phyloP scores from a whole-genome alignment of 1,284 basidiomycete genomes.

The Naganishia albida region DNA sequence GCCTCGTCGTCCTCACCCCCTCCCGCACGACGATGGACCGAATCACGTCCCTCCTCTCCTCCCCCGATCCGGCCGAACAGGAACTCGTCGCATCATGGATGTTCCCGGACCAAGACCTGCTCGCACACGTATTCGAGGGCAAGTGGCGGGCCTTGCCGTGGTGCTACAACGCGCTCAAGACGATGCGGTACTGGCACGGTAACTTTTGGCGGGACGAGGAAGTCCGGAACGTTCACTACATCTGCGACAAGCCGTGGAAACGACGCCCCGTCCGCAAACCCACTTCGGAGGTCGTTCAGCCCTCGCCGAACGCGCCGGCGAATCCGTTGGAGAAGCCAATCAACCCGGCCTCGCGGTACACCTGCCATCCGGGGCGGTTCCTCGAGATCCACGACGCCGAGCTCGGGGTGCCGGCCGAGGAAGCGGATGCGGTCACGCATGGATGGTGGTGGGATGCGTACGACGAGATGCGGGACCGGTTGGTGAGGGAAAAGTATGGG shows the following conservation, averaged over 20 bases:
- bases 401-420: slow-evolving; percentile 30
- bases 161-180: slow-evolving; percentile 58
- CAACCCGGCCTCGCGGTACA: slow-evolving; percentile 37
- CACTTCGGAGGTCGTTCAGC: background rate
- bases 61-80: slow-evolving; percentile 40
- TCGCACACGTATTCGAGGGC: slow-evolving; percentile 75
- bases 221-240: slow-evolving; percentile 53
- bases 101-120: slow-evolving; percentile 91
- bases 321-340: slow-evolving; percentile 42
- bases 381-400: slow-evolving; percentile 31
- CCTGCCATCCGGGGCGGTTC: slow-evolving; percentile 33
- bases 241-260: slow-evolving; percentile 54
- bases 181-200: slow-evolving; percentile 51
- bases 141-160: slow-evolving; percentile 56
- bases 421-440: slow-evolving; percentile 41
- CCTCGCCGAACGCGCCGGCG: background rate
- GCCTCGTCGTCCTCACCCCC: slow-evolving; percentile 80
- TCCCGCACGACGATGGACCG: slow-evolving; percentile 55
- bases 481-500: slow-evolving; percentile 30
- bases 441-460: slow-evolving; percentile 55
- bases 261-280: slow-evolving; percentile 27
- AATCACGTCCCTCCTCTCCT: slow-evolving; percentile 60
- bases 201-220: slow-evolving; percentile 53
- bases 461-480: slow-evolving; percentile 44
- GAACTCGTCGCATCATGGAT: slow-evolving; percentile 69